Conservation (phyloP, 2,329 filamentous ascomycete genomes). For the Ceratocystis lukuohia region DNA sequence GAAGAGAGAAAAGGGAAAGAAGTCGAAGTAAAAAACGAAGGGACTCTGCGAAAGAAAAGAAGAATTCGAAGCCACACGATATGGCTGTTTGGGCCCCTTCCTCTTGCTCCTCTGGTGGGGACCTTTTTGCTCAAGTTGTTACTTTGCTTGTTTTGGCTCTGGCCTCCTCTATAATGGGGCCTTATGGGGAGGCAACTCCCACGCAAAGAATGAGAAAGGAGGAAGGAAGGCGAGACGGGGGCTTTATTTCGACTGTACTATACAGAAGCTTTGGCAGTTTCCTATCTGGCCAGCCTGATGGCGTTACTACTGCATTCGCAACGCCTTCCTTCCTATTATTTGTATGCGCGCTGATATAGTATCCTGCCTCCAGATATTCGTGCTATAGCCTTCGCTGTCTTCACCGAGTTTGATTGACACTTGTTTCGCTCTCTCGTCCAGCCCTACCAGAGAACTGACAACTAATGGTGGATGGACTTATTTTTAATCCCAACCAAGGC, state of each 20-base stretch:
- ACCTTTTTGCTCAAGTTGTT: neutral
- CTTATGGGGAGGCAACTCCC: neutral
- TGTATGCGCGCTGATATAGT: no score
- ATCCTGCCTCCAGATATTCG: no score
- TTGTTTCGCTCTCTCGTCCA: neutral
- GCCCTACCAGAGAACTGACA: neutral
- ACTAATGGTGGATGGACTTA: neutral
- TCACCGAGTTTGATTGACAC: neutral
- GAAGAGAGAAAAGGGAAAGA: slow-evolving; percentile 4
- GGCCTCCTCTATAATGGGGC: neutral
- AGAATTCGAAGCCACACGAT: slow-evolving; percentile 1
- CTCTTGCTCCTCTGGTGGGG: neutral
- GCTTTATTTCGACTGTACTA: neutral
- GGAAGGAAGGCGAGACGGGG: slow-evolving; percentile 1
- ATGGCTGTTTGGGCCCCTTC: slow-evolving; percentile 8
- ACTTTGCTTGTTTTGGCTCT: slow-evolving; percentile 8
- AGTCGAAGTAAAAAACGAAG: neutral
- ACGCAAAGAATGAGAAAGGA: slow-evolving; percentile 1
- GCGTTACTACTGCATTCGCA: neutral
- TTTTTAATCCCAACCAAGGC: neutral
- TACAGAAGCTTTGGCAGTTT: slow-evolving; percentile 3
- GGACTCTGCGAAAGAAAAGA: neutral
- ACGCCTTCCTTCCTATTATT: no score
- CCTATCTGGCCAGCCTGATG: neutral
- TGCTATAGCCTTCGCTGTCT: no score